These are phyloP conservation scores for Sarocladium brachiariae DNA, from an alignment of 2,329 filamentous ascomycete genomes.

Conservation along the genomic window DNA sequence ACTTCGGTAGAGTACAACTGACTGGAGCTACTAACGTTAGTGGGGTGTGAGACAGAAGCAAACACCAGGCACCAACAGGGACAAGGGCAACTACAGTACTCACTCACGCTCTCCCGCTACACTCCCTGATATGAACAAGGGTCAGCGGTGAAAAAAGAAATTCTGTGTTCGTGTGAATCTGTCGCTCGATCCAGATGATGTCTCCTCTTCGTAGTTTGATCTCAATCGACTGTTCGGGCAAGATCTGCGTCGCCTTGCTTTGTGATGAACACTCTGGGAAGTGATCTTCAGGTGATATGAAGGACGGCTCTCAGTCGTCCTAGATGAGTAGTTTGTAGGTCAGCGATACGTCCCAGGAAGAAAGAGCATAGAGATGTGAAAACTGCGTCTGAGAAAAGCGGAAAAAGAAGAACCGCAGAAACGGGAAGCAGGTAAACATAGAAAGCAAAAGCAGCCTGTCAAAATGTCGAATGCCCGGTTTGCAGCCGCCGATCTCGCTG, in stretches of 20 bases:
- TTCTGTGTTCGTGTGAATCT: not conserved
- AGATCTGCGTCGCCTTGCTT: not conserved
- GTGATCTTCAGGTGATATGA: no score
- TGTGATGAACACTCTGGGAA: not conserved
- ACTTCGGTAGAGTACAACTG: no score
- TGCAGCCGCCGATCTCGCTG: not conserved
- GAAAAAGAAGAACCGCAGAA: no score
- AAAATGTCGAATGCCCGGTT: not conserved
- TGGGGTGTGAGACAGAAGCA: no score
- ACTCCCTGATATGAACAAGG: not conserved
- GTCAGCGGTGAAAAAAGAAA: not conserved
- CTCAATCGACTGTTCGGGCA: not conserved
- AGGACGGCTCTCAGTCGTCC: no score
- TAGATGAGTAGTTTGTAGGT: no score
- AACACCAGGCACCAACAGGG: not conserved
- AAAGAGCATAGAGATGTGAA: no score
- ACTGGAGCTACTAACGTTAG: no score
- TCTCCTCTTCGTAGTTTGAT: not conserved
- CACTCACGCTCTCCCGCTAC: not conserved
- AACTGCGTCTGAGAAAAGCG: no score
- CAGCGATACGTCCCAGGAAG: no score
- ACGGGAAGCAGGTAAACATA: not conserved
- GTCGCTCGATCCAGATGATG: not conserved
- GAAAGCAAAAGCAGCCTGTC: not conserved
- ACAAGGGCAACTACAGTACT: not conserved